Percentiles rank a stretch among this genome's conserved stretches.
Conservation (phyloP, 176 grass and related monocot genomes). For the Themeda triandra region DNA sequence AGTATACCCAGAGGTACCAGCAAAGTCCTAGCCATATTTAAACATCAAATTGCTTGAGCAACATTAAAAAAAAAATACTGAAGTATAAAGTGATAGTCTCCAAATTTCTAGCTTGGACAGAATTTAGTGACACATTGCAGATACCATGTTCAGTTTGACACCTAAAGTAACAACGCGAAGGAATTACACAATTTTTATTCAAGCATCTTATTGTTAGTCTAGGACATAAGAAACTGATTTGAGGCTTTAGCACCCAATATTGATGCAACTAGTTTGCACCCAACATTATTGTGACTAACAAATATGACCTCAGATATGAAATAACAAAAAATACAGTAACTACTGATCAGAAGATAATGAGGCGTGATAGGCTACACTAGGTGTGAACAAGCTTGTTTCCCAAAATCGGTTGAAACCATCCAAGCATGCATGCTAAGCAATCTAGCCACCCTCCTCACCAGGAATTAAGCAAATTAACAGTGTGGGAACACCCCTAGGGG, state of each 20-base stretch:
- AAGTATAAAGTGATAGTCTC: background rate
- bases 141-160: background rate
- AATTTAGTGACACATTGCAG: background rate
- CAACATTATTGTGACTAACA: background rate
- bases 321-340: background rate
- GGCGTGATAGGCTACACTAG: background rate
- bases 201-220: constrained; percentile 1
- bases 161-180: background rate
- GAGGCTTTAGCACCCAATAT: background rate
- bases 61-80: background rate
- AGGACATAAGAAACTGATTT: constrained; percentile 1
- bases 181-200: background rate
- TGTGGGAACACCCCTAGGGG: background rate
- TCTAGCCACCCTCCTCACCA: background rate
- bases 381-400: background rate
- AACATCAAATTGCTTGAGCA: background rate
- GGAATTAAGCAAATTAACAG: background rate
- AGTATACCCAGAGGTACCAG: background rate
- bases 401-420: background rate
- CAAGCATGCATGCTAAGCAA: background rate
- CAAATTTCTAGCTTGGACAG: constrained; percentile 3
- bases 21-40: constrained; percentile 3
- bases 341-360: background rate
- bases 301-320: background rate
- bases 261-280: background rate